Evolutionary conservation across 208 protist genomes (phyloP), one percentile per base, ranked within the genome.

Genomic region (Trypanosoma boissoni): DNA sequence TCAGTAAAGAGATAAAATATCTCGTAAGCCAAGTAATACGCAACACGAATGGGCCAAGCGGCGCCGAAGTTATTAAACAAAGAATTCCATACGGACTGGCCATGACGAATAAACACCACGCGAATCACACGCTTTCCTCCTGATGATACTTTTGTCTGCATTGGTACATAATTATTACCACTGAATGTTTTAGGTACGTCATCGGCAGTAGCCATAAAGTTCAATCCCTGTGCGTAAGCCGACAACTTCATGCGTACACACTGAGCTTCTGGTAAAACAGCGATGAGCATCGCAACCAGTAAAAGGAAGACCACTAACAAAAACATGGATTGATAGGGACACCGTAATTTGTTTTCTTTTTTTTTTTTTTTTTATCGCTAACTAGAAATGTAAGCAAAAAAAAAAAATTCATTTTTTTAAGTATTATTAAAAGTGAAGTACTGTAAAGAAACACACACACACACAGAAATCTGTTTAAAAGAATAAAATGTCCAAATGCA

Each of bases 81-180:
- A 8, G 86, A 89, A 74, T 97, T 97, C 90, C 92, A 97, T n/a
- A 92, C 81, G 0, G 86, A 95, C 74, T 97, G 89, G 6, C 92
- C 92, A 65, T 97, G 92, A 12, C 92, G 84, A 53, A 97, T 75
- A 50, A 97, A 96, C n/a, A 95, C 78, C 7, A 97, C 50, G n/a
- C 85, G 77, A 44, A 96, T 80, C 3, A 63, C 75, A 27, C 86
- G 85, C 48, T 57, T 81, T 16, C 75, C 82, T 32, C 64, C 61
- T 23, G 45, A 49, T 5, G 70, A 51, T 41, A 66, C 44, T 9
- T 54, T 39, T 36, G 26, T 37, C 24, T 76, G 42, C 66, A 87
- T 81, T 27, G 52, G 60, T 34, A 94, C 72, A 54, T 71, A 86
- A 69, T 94, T 94, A 42, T 54, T 86, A 0, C 88, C 80, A 26